These are phyloP conservation scores for Boletellus deceptivus DNA, from an alignment of 1,284 basidiomycete genomes.

Conservation along the genomic window DNA sequence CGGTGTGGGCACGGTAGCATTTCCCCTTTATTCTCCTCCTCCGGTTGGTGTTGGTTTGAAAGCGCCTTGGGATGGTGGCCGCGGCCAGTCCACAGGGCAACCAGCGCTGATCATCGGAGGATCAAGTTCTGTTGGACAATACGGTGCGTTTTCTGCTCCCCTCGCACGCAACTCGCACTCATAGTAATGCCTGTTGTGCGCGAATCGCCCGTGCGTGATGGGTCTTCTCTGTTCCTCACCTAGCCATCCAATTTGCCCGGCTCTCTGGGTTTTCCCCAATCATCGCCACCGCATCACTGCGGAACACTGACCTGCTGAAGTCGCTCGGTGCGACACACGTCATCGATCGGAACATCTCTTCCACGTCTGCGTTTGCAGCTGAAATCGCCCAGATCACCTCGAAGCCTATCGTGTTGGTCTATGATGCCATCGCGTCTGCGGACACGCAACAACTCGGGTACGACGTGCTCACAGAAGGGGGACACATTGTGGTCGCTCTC, in stretches of 20 bases:
- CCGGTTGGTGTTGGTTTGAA: conserved; percentile 21
- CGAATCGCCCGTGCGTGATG: too few species aligned
- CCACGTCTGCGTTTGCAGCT: conserved; percentile 8
- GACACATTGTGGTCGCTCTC: conserved; percentile 12
- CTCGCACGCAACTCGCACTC: too few species aligned
- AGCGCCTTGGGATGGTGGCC: conserved; percentile 27
- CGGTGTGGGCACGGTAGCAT: conserved; percentile 10
- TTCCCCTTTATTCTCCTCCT: conserved; percentile 22
- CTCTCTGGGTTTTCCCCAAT: conserved; percentile 34
- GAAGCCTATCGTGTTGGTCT: conserved; percentile 14
- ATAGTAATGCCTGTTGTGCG: too few species aligned
- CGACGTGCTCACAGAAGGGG: conserved; percentile 19
- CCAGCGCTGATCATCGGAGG: conserved; percentile 39
- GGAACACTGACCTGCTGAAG: conserved; percentile 33
- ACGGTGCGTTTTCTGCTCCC: conserved; percentile 17
- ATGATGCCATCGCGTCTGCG: conserved; percentile 14
- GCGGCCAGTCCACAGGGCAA: conserved; percentile 21
- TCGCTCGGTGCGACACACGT: conserved; percentile 36
- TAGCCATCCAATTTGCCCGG: conserved; percentile 36
- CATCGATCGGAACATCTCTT: conserved; percentile 26
- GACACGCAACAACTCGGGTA: conserved; percentile 27
- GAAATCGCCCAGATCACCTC: conserved; percentile 14
- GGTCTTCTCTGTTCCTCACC: too few species aligned
- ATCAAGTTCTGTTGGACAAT: conserved; percentile 37
- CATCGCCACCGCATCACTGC: conserved; percentile 30